Base-by-base conservation (phyloP, 257 asterid genomes). In the Fraxinus americana region DNA sequence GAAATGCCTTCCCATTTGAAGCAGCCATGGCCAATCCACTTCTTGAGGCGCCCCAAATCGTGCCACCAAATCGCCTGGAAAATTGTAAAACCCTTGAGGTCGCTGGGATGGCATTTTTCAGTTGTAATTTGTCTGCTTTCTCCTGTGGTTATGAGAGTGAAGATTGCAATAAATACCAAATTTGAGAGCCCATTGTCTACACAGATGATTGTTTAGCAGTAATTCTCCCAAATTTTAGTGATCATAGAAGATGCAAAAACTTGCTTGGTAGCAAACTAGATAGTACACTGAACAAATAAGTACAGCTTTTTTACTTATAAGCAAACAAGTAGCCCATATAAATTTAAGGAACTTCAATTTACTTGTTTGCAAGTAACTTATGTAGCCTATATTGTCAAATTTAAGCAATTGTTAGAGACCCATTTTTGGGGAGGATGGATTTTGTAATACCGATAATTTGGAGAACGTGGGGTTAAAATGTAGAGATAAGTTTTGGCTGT, bases 1-100 rank as follows among this genome's bases (percentile, higher is more conserved):
- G 71, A 41, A 74, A 91, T 78, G 10, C 93, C 94, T 48, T 74
- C 87, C 97, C 97, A 91, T 12, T 67, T 71, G 86, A 93, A 89
- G 86, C 97, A 91, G 72, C 36, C 17, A 0, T 2, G 34, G 19
- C 91, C 88, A 1, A 30, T 73, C 94, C 97, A 90, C 1, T 14
- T 87, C 78, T 59, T 21, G 45, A 88, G 74, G 52, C 94, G 75
- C 36, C 77, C 70, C 0, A 94, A 88, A 17, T 70, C n/a, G 81
- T 91, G 94, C 5, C 43, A 45, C 5, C 4, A 61, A 30, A 91
- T 88, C 54, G 82, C 61, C 81, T 82, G 84, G 86, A 91, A 89
- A 76, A 52, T 72, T 41, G 23, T 43, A 6, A 90, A 82, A 66
- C 89, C 97, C 63, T 85, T 82, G 19, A 84, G 87, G 77, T 91